A percentile compares a stretch with the other conserved stretches of the same genome.
Conservation (phyloP, 1,284 basidiomycete genomes). For the Puccinia coronata region DNA sequence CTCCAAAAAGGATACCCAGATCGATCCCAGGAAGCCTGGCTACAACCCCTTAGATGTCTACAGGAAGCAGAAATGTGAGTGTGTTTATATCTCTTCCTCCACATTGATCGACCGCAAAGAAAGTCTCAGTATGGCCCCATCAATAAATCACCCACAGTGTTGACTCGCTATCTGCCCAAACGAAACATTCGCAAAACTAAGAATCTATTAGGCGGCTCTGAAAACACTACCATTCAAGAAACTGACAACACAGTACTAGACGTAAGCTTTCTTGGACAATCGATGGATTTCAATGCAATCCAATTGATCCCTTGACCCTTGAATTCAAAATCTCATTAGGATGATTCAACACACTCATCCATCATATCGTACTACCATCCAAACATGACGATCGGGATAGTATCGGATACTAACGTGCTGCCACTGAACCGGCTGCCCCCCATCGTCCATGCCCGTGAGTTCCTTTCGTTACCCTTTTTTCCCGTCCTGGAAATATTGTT, state of each 20-base stretch:
- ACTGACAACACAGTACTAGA: constrained; percentile 53
- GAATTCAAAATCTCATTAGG: neutral
- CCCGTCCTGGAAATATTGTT: constrained; percentile 9
- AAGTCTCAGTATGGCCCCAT: constrained; percentile 20
- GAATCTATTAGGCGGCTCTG: constrained; percentile 67
- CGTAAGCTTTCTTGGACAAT: neutral
- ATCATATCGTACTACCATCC: constrained; percentile 80
- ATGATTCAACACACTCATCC: constrained; percentile 57
- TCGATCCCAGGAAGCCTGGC: constrained; percentile 65
- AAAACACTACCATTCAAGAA: constrained; percentile 52
- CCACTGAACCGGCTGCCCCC: constrained; percentile 68
- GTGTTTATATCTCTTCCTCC: neutral
- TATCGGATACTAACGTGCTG: constrained; percentile 70
- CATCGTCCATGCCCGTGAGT: constrained; percentile 61
- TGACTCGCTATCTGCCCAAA: constrained; percentile 79
- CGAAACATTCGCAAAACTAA: constrained; percentile 76
- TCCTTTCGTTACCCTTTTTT: neutral
- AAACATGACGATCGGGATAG: constrained; percentile 83
- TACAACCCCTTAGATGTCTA: constrained; percentile 69
- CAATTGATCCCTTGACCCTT: constrained; percentile 49
- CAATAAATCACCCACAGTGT: constrained; percentile 69
- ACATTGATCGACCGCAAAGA: neutral
- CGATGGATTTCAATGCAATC: constrained; percentile 23
- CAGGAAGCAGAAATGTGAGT: constrained; percentile 75
- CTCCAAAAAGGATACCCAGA: constrained; percentile 68